Base-by-base conservation (phyloP, 2,329 filamentous ascomycete species). In the Rhynchosporium secalis region DNA sequence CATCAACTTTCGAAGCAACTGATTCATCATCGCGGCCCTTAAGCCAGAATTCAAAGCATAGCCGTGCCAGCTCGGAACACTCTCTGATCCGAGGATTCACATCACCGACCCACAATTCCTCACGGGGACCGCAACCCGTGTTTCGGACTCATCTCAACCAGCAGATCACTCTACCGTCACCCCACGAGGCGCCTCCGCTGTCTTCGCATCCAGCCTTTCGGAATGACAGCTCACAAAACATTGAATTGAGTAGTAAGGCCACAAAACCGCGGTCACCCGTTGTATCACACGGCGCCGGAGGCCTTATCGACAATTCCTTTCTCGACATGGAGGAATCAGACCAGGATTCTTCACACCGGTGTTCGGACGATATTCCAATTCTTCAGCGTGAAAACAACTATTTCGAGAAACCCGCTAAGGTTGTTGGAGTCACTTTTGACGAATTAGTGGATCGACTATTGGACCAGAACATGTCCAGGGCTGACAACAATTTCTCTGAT, bases 381-480 rank as follows among this genome's bases (percentile, higher is more conserved):
- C 78, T 89, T 33, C 87, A 89, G 70, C 82, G 87, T 54, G 88
- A 90, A 62, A 87, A 92, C 58, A 82, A 77, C 61, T 80, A 84
- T 26, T 82, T 84, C 63, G 81, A 83, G 45, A 78, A 78, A 63
- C 78, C 81, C 9, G 75, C 78, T 31, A 86, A 82, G 72, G 74
- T 78, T 55, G 73, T 77, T 1, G 86, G 86, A 2, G 75, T 86
- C 20, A 78, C 79, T 2, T 86, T 88, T 68, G 86, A 90, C 64
- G 89, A 92, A 60, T 79, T 95, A 4, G 91, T 98, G 26, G 92
- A 96, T 75, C 88, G 92, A n/a, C 82, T 99, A 46, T 81, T 98
- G 29, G 84, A 88, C 0, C 84, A 91, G 65, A 90, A 91, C 41
- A 88, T 94, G 78, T 92, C 91, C 33, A 92, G 91, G 72, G 83